Evolutionary conservation across 306 rosid genomes (phyloP), one percentile per base, ranked within the genome.

Genomic region (Vigna unguiculata): DNA sequence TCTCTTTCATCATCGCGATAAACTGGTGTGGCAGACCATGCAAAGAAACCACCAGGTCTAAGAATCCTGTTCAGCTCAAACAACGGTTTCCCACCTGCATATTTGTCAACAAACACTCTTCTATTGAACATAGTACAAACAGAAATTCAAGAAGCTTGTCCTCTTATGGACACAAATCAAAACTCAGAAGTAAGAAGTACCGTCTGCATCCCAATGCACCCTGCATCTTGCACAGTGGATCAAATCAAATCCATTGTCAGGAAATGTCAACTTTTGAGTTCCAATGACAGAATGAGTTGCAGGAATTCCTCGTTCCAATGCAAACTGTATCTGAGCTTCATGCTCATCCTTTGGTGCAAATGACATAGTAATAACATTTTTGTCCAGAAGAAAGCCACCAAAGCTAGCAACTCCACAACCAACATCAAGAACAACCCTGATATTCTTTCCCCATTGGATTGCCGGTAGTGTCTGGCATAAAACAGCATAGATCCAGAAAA

Each of bases 351-450:
- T 93, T 4, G 97, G 97, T 43, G 96, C 97, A 80, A 93, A 87
- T 32, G 97, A 93, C 97, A 93, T 85, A 68, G 97, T 82, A 47
- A 93, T 87, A 54, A 90, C 97, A 74, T 90, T 83, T 67, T 79
- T 90, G 32, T 93, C 93, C 78, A 90, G 73, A 74, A 93, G 87
- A 86, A 82, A 54, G 48, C 97, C 97, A 54, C 96, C 97, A 71
- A 92, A 92, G 87, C 97, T 92, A 74, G 97, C 97, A 72, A 92
- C 97, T 14, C 96, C 97, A 80, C 96, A 92, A 32, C 97, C 97
- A 54, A 85, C 96, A 79, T 92, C 97, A 19, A 93, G 86, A 82
- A 90, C 78, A 78, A 90, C 96, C 85, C 97, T 86, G 65, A 88
- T 85, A 52, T 87, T 83, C 77, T 83, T 75, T 71, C 96, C 98